phyloP scores from a whole-genome alignment of 768 basidiomycete genomes.

The Boletus subcaerulescens region DNA sequence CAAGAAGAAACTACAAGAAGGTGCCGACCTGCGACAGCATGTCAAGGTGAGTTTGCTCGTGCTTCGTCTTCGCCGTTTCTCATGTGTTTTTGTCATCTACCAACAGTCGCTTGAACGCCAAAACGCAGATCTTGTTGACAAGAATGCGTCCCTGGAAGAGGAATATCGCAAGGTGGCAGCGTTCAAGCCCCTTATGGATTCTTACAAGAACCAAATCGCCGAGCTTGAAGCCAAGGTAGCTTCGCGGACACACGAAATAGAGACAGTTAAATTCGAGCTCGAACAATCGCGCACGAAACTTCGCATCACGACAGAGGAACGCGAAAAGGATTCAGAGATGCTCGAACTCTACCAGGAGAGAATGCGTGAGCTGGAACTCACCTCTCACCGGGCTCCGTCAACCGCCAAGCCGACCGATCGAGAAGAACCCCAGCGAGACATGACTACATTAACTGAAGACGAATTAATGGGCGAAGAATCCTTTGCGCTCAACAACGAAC shows the following conservation, averaged over 20 bases:
- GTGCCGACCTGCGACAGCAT: conserved; percentile 82
- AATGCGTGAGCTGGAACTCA: conserved; percentile 81
- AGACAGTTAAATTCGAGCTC: conserved; percentile 70
- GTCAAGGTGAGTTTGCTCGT: conserved; percentile 57
- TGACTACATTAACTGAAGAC: conserved; percentile 40
- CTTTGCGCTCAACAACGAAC: conserved; percentile 75
- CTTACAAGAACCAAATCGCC: conserved; percentile 82
- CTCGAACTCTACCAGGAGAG: conserved; percentile 89
- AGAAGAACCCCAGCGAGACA: conserved; percentile 15
- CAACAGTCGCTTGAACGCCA: conserved; percentile 83
- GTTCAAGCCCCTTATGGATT: conserved; percentile 88
- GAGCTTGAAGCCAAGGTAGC: conserved; percentile 76
- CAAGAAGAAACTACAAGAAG: conserved; percentile 96
- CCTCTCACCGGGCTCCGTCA: conserved; percentile 48
- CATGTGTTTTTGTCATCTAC: not conserved
- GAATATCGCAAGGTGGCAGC: conserved; percentile 85
- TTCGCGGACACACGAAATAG: conserved; percentile 63
- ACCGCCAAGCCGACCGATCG: conserved; percentile 23
- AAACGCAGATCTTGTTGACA: conserved; percentile 88
- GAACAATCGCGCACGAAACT: conserved; percentile 71
- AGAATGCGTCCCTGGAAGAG: conserved; percentile 88
- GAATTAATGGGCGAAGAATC: conserved; percentile 47
- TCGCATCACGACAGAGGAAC: conserved; percentile 66
- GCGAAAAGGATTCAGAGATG: conserved; percentile 76
- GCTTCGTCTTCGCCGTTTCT: not conserved